Base-by-base conservation (phyloP, 2,329 filamentous ascomycete genomes). In the Cladosporium oxysporum region DNA sequence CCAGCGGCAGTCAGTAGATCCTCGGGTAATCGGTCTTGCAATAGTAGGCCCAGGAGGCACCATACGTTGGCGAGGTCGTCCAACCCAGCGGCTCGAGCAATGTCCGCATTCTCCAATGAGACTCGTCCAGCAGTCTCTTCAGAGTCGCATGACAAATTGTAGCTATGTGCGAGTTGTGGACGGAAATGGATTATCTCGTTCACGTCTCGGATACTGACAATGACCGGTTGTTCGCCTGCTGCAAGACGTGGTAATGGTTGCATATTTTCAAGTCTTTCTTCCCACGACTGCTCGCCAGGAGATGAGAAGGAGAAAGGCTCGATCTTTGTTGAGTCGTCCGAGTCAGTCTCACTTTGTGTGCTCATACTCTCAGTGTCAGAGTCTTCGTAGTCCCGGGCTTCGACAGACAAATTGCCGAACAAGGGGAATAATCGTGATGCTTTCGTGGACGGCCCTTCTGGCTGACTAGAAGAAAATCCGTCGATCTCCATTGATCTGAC, bases 61-160 rank as follows among this genome's bases (percentile, higher is more conserved):
- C 95, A 99, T 7, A 96, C 86, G 71, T 92, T 87, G 29, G 90
- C 89, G 33, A 96, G 79, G 69, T 97, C 91, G 16, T 83, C 77
- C 69, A 87, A 85, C 5, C 90, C 91, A 70, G 90, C 84, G 68
- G 87, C 88, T 70, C 88, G 84, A 10, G 94, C 93, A 55, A 96
- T 88, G 1, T 80, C 79, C 10, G 93, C 91, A 76, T 99, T 99
- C 72, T 96, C 90, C 53, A 86, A 83, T 77, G 94, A 98, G 3
- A 97, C 88, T 44, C 90, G 86, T n/a, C 88, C 86, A 4, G 66
- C 66, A 18, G 63, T 53, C 31, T 71, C 68, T 16, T 66, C 67
- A 0, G 91, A 90, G 67, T 93, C 88, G 3, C 93, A 93, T 75
- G 95, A 93, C 16, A 97, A 90, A 28, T 85, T 85, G 77, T 98